phyloP scores from a whole-genome alignment of 495 filamentous ascomycete genomes.

The Articulospora tetracladia region DNA sequence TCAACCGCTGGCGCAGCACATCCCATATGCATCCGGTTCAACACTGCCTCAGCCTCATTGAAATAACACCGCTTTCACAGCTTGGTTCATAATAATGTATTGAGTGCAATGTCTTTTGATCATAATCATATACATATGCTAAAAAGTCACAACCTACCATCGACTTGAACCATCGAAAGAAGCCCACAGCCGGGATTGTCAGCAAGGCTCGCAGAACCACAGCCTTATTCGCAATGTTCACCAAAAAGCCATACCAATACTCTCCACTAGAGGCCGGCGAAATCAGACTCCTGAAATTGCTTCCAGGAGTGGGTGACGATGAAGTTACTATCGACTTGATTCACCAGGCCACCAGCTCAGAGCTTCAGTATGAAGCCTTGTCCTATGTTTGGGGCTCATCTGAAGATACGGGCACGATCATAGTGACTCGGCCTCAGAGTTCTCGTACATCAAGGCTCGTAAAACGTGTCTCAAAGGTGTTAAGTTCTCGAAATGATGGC shows the following conservation, averaged over 20 bases:
- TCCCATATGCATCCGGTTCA: too few species aligned
- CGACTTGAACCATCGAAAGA: too few species aligned
- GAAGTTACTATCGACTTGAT: not conserved
- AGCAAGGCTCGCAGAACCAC: too few species aligned
- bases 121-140: too few species aligned
- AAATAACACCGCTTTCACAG: too few species aligned
- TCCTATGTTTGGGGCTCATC: not conserved
- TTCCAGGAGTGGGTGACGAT: not conserved
- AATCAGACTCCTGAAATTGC: constrained; percentile 1
- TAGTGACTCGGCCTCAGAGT: not conserved
- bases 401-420: not conserved
- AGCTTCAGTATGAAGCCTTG: not conserved
- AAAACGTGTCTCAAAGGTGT: not conserved
- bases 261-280: not conserved
- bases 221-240: too few species aligned
- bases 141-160: too few species aligned
- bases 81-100: too few species aligned
- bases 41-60: too few species aligned
- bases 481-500: not conserved
- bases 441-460: not conserved
- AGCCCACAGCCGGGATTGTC: too few species aligned
- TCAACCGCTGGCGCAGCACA: too few species aligned
- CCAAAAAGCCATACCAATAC: constrained; percentile 1
- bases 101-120: too few species aligned
- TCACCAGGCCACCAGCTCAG: not conserved